A percentile compares a stretch with the other conserved stretches of the same genome.
phyloP scores from a whole-genome alignment of 2,329 filamentous ascomycete species.

The Hymenoscyphus salicellus region DNA sequence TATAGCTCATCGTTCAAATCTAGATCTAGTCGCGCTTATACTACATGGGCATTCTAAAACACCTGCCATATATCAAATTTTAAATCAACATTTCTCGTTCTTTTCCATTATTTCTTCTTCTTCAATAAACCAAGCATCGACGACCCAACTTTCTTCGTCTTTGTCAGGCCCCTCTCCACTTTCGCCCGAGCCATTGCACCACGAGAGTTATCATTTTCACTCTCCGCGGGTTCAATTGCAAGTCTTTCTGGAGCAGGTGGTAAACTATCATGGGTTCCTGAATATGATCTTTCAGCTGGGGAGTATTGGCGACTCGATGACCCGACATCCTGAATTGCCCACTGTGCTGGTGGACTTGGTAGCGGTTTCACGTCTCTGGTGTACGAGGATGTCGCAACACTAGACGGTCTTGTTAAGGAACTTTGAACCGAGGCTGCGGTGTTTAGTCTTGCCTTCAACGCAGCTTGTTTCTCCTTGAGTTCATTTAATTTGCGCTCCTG shows the following conservation, averaged over 20 bases:
- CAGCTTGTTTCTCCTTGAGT: neutral
- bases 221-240: neutral
- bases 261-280: neutral
- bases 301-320: neutral
- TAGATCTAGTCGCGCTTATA: neutral
- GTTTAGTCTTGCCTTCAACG: neutral
- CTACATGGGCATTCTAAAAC: neutral
- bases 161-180: neutral
- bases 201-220: neutral
- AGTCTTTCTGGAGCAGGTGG: neutral
- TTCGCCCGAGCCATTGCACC: neutral
- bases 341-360: neutral
- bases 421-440: neutral
- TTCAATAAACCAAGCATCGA: neutral
- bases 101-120: neutral
- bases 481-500: neutral
- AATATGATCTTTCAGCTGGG: neutral
- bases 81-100: neutral
- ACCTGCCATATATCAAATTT: neutral
- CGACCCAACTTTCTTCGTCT: neutral
- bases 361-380: neutral
- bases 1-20: constrained; percentile 2
- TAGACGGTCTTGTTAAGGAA: neutral
- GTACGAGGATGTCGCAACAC: neutral
- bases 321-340: neutral